Base-by-base conservation (phyloP, 1,139 yeast genomes). In the Saccharomyces hybrid region DNA sequence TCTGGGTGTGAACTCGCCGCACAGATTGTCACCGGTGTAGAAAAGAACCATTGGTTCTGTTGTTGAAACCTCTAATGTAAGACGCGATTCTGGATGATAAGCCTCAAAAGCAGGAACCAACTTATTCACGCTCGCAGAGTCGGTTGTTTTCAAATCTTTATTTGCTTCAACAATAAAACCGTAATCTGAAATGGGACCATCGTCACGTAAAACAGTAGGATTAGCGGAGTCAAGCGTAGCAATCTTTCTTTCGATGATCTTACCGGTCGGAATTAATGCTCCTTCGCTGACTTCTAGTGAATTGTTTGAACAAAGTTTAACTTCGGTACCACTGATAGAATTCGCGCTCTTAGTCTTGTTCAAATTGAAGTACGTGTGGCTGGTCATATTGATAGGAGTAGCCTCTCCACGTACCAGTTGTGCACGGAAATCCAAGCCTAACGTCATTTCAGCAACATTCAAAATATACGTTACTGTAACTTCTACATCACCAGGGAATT, bases 31-130 rank as follows among this genome's bases (percentile, higher is more conserved):
- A 21, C 86, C 86, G 29, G 87, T 81, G 67, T 83, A 83, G 53
- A 83, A 73, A 66, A 83, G 88, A 73, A 81, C 82, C 2, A 81
- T 73, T 2, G 88, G 88, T 58, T 83, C 88, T 2, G 88, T 83
- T 9, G 86, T 73, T 21, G 70, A 65, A 16, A 79, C 77, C 7
- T 66, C 66, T 47, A 83, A 64, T 48, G 73, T 71, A 49, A 76
- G 64, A 12, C 71, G 65, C 6, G 82, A 69, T n/a, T 69, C 69
- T 12, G 82, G 79, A 61, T 78, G 77, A 21, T 70, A 68, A 12
- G 81, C 78, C 61, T 74, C 76, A 38, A 77, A 71, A 21, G 78
- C 69, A 29, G 71, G 64, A 49, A 64, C 66, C 58, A 80, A 68
- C 26, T 67, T 65, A 4, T 61, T 53, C 14, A 59, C 41, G 55